Percentiles rank a stretch among this genome's conserved stretches.
Evolutionary conservation across 192 early-diverging fungal genomes (phyloP).

Genomic region (Thoreauomyces humboldtii): DNA sequence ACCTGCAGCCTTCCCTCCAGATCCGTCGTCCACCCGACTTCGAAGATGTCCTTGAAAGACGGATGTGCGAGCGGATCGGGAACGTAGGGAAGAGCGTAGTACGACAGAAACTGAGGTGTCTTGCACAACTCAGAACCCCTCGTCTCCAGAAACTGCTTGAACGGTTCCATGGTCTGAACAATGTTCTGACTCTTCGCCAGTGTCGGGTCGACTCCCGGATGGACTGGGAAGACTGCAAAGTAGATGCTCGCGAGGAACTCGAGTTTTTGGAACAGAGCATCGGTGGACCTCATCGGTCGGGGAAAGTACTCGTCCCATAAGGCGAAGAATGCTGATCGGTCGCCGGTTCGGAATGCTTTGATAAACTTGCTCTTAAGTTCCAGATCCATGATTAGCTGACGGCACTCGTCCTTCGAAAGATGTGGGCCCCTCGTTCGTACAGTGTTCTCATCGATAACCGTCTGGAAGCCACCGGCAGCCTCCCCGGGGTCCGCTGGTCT

Average conservation of each 20-base stretch:
- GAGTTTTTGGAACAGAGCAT: slow-evolving; percentile 34
- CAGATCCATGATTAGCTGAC: neutral
- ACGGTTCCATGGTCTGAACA: slow-evolving; percentile 44
- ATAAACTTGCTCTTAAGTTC: slow-evolving; percentile 33
- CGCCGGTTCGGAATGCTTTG: slow-evolving; percentile 42
- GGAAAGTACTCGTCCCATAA: slow-evolving; percentile 50
- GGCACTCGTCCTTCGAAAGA: neutral
- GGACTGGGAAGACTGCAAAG: slow-evolving; percentile 46
- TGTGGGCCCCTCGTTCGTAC: neutral
- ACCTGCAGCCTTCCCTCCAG: slow-evolving; percentile 30
- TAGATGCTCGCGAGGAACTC: slow-evolving; percentile 49
- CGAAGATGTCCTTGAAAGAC: slow-evolving; percentile 46
- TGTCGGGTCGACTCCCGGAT: neutral
- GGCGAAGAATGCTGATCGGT: slow-evolving; percentile 43
- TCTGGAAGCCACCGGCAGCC: neutral
- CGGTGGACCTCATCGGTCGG: slow-evolving; percentile 6
- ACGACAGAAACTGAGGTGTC: slow-evolving; percentile 47
- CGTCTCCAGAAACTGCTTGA: slow-evolving; percentile 53
- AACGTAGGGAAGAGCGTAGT: slow-evolving; percentile 56
- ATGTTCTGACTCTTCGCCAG: too few relatives aligned
- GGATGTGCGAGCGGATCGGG: slow-evolving; percentile 53
- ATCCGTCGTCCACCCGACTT: slow-evolving; percentile 27
- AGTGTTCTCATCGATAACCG: neutral
- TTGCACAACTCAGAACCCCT: slow-evolving; percentile 45
- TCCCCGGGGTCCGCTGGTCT: slow-evolving; percentile 6